These are phyloP conservation scores for Daldinia grandis DNA, from an alignment of 495 filamentous ascomycete species.

Conservation along the genomic window DNA sequence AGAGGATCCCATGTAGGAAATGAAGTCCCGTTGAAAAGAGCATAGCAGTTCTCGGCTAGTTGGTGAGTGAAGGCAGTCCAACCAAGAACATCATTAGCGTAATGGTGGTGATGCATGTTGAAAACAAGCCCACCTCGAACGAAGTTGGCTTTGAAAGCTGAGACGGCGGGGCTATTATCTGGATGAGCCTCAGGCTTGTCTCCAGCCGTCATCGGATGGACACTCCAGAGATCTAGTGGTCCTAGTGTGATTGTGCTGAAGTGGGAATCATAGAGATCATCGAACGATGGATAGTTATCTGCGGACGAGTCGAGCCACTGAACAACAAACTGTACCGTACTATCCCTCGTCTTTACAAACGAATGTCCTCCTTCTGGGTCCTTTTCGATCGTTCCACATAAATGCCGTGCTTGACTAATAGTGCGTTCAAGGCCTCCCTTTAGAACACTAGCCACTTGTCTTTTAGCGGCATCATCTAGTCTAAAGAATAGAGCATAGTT, in stretches of 20 bases:
- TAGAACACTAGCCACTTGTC: constrained; percentile 31
- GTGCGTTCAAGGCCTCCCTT: constrained; percentile 50
- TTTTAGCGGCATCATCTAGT: constrained; percentile 44
- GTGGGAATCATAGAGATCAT: constrained; percentile 40
- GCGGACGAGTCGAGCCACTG: constrained; percentile 47
- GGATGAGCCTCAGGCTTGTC: constrained; percentile 50
- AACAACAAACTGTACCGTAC: constrained; percentile 50
- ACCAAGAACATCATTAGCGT: constrained; percentile 53
- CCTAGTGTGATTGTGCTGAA: constrained; percentile 28
- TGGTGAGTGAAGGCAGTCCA: constrained; percentile 50
- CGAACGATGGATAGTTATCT: constrained; percentile 34
- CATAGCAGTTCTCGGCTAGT: constrained; percentile 54
- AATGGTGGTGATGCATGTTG: constrained; percentile 55
- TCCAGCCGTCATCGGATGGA: constrained; percentile 49
- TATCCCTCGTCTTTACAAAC: constrained; percentile 51
- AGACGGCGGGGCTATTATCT: constrained; percentile 40
- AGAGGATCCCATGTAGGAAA: constrained; percentile 47
- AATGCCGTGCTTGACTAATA: constrained; percentile 51
- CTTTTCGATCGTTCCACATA: constrained; percentile 56
- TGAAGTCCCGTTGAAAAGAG: constrained; percentile 42
- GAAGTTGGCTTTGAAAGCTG: constrained; percentile 54
- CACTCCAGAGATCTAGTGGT: neutral
- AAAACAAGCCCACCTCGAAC: constrained; percentile 52
- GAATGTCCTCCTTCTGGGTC: constrained; percentile 41
- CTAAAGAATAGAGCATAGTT: constrained; percentile 46